Evolutionary conservation across 306 rosid species (phyloP).

Genomic region (Acmispon strigosus): DNA sequence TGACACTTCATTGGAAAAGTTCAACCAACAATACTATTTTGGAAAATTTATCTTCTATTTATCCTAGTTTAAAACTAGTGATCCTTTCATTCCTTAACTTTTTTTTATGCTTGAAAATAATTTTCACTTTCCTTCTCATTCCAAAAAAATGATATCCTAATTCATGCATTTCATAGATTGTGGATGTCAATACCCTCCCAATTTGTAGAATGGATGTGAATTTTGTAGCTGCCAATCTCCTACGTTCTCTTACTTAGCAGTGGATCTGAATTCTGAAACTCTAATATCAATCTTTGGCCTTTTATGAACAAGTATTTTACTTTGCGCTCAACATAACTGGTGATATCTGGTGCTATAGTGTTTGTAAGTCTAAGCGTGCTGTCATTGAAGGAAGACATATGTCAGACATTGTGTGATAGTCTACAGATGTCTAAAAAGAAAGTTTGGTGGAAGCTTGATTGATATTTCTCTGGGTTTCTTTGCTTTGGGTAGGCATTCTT

Average conservation of each 20-base stretch:
- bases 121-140: neutral
- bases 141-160: neutral
- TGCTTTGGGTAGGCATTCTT: neutral
- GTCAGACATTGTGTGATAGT: neutral
- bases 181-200: neutral
- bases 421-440: neutral
- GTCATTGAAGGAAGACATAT: neutral
- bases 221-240: neutral
- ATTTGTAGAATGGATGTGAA: neutral
- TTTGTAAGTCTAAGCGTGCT: conserved; percentile 2
- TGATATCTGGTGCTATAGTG: neutral
- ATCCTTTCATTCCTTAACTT: neutral
- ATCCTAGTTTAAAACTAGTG: neutral
- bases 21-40: neutral
- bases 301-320: neutral
- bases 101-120: neutral
- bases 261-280: conserved; percentile 2
- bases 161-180: neutral
- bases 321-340: neutral
- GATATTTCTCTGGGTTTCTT: neutral
- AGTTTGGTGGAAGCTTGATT: neutral
- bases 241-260: neutral
- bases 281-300: neutral
- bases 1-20: neutral
- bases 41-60: neutral